Conservation (phyloP, 2,329 filamentous ascomycete species). For the Ascochyta lentis region DNA sequence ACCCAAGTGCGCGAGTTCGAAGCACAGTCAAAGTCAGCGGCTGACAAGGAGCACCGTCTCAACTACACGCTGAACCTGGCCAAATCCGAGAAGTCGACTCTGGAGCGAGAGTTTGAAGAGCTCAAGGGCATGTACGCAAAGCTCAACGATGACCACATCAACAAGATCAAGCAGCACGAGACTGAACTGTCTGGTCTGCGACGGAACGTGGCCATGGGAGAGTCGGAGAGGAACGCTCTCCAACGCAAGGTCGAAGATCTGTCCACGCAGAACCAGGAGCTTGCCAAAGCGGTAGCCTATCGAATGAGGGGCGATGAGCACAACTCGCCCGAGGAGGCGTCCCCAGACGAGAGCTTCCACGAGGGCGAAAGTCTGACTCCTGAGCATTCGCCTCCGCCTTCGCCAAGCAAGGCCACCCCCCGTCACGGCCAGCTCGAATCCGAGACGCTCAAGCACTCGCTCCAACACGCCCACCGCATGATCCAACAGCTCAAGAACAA, state of each 20-base stretch:
- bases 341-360: constrained; percentile 49
- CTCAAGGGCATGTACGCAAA: constrained; percentile 80
- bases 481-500: constrained; percentile 95
- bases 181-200: constrained; percentile 85
- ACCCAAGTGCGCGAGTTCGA: constrained; percentile 87
- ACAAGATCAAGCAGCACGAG: constrained; percentile 81
- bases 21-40: constrained; percentile 73
- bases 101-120: constrained; percentile 90
- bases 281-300: constrained; percentile 81
- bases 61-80: constrained; percentile 73
- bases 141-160: constrained; percentile 79
- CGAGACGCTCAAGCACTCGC: constrained; percentile 91
- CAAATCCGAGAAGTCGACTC: constrained; percentile 75
- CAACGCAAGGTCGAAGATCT: constrained; percentile 89
- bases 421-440: constrained; percentile 91
- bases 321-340: constrained; percentile 63
- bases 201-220: constrained; percentile 77
- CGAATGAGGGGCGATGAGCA: constrained; percentile 71
- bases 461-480: constrained; percentile 93
- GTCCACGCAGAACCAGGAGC: constrained; percentile 85
- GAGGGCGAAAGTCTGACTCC: constrained; percentile 72
- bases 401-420: constrained; percentile 89
- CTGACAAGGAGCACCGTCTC: constrained; percentile 83
- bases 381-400: constrained; percentile 88
- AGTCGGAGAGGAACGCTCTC: constrained; percentile 77